These are phyloP conservation scores for Hypsizygus marmoreus DNA, from an alignment of 768 basidiomycete species.

Conservation along the genomic window DNA sequence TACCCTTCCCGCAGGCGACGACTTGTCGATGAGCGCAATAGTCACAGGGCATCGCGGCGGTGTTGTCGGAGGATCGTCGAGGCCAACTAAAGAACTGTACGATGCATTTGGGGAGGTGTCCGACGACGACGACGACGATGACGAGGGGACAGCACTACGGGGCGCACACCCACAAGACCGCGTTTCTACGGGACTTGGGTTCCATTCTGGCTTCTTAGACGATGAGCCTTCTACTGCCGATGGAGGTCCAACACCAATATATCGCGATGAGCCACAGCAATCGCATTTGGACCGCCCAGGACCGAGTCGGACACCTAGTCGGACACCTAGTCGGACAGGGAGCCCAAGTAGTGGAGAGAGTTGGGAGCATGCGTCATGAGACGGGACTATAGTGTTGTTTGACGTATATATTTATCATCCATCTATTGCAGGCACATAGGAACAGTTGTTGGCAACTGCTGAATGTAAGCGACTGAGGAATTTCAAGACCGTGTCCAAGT, in stretches of 20 bases:
- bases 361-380: conserved; percentile 68
- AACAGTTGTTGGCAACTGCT: too few species aligned
- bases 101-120: conserved; percentile 94
- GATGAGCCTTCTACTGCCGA: conserved; percentile 54
- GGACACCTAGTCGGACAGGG: conserved; percentile 23
- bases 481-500: too few species aligned
- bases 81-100: conserved; percentile 85
- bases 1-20: conserved; percentile 61
- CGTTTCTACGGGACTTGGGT: conserved; percentile 47
- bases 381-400: too few species aligned
- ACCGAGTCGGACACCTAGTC: too few species aligned
- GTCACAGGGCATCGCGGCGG: conserved; percentile 35
- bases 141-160: conserved; percentile 70
- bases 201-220: conserved; percentile 82
- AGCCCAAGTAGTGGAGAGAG: conserved; percentile 61
- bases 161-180: conserved; percentile 34
- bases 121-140: conserved; percentile 77
- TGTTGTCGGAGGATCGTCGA: conserved; percentile 41
- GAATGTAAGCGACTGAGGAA: too few species aligned
- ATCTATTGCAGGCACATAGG: too few species aligned
- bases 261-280: conserved; percentile 57
- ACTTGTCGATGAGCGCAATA: conserved; percentile 77
- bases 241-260: conserved; percentile 32
- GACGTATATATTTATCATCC: too few species aligned
- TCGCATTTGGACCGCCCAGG: conserved; percentile 18